Evolutionary conservation across 129 eudicot species (phyloP).

Genomic region (Pseudognaphalium luteoalbum): DNA sequence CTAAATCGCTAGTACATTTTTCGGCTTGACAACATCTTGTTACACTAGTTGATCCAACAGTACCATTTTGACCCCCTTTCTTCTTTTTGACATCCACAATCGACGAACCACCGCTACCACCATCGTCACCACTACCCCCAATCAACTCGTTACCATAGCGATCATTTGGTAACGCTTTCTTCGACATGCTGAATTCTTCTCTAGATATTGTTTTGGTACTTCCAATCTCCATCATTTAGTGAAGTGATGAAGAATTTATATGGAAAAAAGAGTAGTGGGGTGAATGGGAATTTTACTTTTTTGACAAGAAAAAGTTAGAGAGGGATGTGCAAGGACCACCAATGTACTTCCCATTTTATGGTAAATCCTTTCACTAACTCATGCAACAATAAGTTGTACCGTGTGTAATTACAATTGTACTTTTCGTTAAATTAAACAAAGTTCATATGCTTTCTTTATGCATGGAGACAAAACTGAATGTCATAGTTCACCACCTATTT

Average conservation of each 20-base stretch:
- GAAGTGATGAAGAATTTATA: constrained; percentile 29
- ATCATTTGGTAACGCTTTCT: constrained; percentile 17
- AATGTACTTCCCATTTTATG: constrained; percentile 34
- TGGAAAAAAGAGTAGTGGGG: constrained; percentile 41
- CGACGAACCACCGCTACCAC: constrained; percentile 21
- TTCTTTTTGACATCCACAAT: constrained; percentile 20
- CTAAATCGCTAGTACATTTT: constrained; percentile 52
- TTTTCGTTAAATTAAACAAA: neutral
- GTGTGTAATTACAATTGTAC: neutral
- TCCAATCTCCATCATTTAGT: constrained; percentile 27
- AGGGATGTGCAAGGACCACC: constrained; percentile 66
- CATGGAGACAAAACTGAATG: constrained; percentile 15
- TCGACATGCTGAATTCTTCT: constrained; percentile 24
- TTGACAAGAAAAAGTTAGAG: constrained; percentile 43
- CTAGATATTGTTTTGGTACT: constrained; percentile 13
- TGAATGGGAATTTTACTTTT: constrained; percentile 42
- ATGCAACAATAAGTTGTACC: constrained; percentile 9
- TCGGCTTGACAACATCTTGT: constrained; percentile 69
- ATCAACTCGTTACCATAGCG: constrained; percentile 21
- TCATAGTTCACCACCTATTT: constrained; percentile 16
- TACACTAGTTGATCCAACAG: constrained; percentile 28
- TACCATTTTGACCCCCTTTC: constrained; percentile 24
- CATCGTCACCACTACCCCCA: constrained; percentile 15
- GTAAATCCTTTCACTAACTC: constrained; percentile 1
- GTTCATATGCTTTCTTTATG: constrained; percentile 18